Conservation (phyloP, 495 filamentous ascomycete species). For the Aspergillus ostianus region DNA sequence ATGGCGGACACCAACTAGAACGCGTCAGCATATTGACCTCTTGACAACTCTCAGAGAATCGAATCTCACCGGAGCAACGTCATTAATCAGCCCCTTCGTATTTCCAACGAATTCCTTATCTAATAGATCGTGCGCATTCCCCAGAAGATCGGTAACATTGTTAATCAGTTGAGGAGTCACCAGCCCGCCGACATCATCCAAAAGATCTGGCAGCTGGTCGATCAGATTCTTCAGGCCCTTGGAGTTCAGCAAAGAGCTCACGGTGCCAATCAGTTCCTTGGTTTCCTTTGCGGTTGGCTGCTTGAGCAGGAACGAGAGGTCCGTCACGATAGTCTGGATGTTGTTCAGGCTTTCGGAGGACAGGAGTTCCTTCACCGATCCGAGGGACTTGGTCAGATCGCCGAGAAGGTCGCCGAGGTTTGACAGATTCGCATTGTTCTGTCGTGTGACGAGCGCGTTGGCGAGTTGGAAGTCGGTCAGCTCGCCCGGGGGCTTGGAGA, state of each 20-base stretch:
- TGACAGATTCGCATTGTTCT: not conserved
- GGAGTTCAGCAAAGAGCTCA: constrained; percentile 6
- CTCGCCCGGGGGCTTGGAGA: constrained; percentile 8
- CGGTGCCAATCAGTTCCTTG: constrained; percentile 11
- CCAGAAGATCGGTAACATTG: constrained; percentile 8
- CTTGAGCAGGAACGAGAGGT: constrained; percentile 3
- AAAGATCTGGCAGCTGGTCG: constrained; percentile 9
- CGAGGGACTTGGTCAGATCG: constrained; percentile 10
- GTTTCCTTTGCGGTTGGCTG: constrained; percentile 10
- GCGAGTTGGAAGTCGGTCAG: not conserved
- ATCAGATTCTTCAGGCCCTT: constrained; percentile 8
- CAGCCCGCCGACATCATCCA: constrained; percentile 9
- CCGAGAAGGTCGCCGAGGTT: constrained; percentile 8
- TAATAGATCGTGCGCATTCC: constrained; percentile 11
- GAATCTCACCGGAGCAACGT: constrained; percentile 15
- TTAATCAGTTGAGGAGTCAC: constrained; percentile 4
- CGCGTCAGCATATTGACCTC: not conserved
- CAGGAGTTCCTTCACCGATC: constrained; percentile 11
- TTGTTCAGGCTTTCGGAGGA: constrained; percentile 17
- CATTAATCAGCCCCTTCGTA: constrained; percentile 14
- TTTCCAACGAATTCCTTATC: constrained; percentile 11
- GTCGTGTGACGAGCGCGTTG: too few species aligned
- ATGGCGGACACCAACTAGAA: constrained; percentile 14
- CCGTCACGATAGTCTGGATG: constrained; percentile 10
- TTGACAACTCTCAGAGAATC: not conserved